A percentile compares a stretch with the other conserved stretches of the same genome.
These are phyloP conservation scores for Sesbania bispinosa DNA, from an alignment of 306 rosid species.

Conservation along the genomic window DNA sequence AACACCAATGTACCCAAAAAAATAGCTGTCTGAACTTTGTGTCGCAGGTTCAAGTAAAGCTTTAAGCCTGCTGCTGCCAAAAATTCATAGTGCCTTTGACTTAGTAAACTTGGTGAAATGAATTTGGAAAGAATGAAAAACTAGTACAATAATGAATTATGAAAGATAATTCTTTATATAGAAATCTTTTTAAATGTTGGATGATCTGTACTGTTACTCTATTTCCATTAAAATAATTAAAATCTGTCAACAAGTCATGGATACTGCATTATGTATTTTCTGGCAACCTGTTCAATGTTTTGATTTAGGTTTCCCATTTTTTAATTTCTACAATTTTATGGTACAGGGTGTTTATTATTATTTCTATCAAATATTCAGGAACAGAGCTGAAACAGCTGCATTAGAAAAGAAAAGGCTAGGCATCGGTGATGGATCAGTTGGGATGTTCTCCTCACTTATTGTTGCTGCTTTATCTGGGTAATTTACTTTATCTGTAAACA, in stretches of 20 bases:
- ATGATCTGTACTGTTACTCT: background rate
- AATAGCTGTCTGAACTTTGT: background rate
- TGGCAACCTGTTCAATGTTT: background rate
- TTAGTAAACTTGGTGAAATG: background rate
- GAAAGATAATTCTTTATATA: background rate
- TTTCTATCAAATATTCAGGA: conserved; percentile 99
- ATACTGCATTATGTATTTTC: conserved; percentile 14
- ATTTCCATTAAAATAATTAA: background rate
- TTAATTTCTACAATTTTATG: conserved; percentile 48
- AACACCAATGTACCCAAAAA: no score
- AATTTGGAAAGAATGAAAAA: background rate
- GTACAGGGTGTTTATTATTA: conserved; percentile 99
- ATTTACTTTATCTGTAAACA: conserved; percentile 10
- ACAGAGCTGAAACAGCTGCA: conserved; percentile 70
- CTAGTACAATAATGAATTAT: background rate
- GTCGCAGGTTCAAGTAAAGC: background rate
- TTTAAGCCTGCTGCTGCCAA: background rate
- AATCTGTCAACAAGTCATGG: background rate
- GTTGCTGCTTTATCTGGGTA: conserved; percentile 97
- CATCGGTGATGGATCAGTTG: conserved; percentile 86
- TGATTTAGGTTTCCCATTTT: conserved; percentile 41
- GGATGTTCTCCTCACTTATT: conserved; percentile 85
- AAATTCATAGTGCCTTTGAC: background rate
- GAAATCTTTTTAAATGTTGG: conserved; percentile 10
- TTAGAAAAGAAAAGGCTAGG: conserved; percentile 58